A percentile compares a stretch with the other conserved stretches of the same genome.
These are phyloP conservation scores for Xylaria acuta DNA, from an alignment of 495 filamentous ascomycete genomes.

Conservation along the genomic window DNA sequence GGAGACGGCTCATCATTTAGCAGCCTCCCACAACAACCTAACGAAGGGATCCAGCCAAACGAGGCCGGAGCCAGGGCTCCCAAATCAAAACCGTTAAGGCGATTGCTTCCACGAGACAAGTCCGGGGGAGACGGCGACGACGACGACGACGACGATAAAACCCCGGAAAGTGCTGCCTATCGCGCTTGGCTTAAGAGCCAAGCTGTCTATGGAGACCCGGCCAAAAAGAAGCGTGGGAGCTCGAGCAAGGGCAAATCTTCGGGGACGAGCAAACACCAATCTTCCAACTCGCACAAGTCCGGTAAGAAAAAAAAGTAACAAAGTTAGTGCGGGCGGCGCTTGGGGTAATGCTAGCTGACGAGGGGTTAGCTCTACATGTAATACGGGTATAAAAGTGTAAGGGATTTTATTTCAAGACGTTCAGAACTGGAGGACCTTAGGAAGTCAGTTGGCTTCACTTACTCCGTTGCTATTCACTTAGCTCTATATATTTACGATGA, in stretches of 20 bases:
- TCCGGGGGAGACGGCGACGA: neutral
- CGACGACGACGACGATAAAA: neutral
- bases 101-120: neutral
- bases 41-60: too few species aligned
- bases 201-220: neutral
- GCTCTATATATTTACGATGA: neutral
- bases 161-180: neutral
- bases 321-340: neutral
- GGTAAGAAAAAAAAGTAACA: neutral
- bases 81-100: neutral
- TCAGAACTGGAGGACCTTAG: neutral
- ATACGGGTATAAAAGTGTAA: neutral
- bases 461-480: neutral
- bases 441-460: neutral
- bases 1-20: neutral
- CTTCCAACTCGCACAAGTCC: too few species aligned
- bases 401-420: neutral
- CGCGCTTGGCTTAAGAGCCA: neutral
- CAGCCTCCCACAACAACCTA: neutral
- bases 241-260: neutral
- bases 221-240: neutral
- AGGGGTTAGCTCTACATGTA: neutral
- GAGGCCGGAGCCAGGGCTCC: neutral
- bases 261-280: too few species aligned
- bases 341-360: neutral